phyloP scores from a whole-genome alignment of 352 stramenopile genomes.

The Blastocystis sp. region DNA sequence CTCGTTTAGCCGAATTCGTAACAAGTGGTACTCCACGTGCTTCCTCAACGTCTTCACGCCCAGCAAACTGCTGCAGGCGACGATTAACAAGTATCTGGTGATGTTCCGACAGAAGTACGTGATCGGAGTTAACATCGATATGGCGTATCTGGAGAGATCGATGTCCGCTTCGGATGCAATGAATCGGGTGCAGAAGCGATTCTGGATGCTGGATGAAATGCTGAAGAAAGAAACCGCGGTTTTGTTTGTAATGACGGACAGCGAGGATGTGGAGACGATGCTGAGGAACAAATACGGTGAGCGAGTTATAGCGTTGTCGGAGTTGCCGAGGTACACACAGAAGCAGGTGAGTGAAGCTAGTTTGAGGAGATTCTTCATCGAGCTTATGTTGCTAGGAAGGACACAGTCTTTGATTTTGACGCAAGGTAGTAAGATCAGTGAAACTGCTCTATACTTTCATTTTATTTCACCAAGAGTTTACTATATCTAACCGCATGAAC shows the following conservation, averaged over 20 bases:
- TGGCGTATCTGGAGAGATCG: neutral
- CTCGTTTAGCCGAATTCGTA: neutral
- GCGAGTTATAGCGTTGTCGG: neutral
- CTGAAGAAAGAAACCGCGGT: neutral
- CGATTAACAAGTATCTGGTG: neutral
- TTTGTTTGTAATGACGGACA: constrained; percentile 38
- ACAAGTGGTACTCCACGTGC: neutral
- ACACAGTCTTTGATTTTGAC: neutral
- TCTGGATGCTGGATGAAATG: neutral
- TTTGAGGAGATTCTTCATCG: neutral
- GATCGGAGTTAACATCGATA: neutral
- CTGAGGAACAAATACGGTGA: neutral
- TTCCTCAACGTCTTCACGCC: neutral
- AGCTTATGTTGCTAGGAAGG: neutral
- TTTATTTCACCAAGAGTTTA: neutral
- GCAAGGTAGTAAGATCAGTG: neutral
- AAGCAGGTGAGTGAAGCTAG: neutral
- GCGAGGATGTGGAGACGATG: neutral
- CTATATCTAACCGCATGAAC: neutral
- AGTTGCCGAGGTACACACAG: neutral
- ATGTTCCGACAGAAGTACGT: neutral
- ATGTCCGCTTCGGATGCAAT: neutral
- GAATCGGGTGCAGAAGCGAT: neutral
- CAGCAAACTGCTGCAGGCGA: neutral
- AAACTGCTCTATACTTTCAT: neutral